Evolutionary conservation across 306 rosid genomes (phyloP).

Genomic region (Neltuma alba): DNA sequence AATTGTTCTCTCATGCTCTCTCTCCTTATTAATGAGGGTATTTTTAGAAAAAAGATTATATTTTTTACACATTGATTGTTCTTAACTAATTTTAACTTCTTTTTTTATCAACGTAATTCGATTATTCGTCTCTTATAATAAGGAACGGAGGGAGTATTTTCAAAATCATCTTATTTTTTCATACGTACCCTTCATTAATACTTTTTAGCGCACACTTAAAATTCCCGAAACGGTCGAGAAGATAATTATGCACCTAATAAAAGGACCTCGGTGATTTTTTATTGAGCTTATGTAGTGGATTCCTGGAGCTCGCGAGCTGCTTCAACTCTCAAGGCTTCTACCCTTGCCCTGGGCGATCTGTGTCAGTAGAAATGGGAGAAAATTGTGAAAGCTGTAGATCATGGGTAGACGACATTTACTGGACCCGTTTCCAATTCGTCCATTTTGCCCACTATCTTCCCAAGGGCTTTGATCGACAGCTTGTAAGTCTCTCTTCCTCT

Average conservation of each 20-base stretch:
- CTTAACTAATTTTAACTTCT: too few species aligned
- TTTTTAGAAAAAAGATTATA: too few species aligned
- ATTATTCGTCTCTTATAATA: too few species aligned
- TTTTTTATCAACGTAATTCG: too few species aligned
- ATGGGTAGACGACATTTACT: conserved; percentile 63
- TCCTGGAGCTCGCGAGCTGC: background rate
- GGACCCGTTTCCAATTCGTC: conserved; percentile 59
- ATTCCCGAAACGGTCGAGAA: background rate
- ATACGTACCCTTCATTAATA: background rate
- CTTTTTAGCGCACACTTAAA: background rate
- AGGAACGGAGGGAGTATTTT: too few species aligned
- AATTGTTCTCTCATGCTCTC: too few species aligned
- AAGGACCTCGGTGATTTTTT: background rate
- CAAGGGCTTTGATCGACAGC: conserved; percentile 45
- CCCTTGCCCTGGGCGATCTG: background rate
- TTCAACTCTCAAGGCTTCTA: background rate
- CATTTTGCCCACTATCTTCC: conserved; percentile 56
- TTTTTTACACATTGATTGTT: too few species aligned
- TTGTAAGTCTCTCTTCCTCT: conserved; percentile 41
- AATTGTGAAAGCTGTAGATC: conserved; percentile 35
- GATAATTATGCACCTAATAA: background rate
- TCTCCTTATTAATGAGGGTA: too few species aligned
- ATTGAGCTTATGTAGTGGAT: background rate
- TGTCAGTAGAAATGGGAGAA: conserved; percentile 36
- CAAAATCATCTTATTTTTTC: background rate